phyloP scores from a whole-genome alignment of 305 asterid species.

The Fraxinus greggii region DNA sequence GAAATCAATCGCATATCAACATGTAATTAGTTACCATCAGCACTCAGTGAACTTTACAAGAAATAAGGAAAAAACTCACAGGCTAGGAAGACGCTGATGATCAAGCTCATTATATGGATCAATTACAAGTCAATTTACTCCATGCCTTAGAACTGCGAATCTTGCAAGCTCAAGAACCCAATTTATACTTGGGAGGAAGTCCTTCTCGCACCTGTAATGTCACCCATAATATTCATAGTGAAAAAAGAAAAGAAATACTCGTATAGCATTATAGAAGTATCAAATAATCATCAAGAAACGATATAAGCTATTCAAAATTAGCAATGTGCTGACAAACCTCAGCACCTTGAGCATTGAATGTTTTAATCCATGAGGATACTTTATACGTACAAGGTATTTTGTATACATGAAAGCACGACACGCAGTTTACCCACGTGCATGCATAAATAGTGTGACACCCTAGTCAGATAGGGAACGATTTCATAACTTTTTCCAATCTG shows the following conservation, averaged over 20 bases:
- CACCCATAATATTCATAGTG: conserved; percentile 7
- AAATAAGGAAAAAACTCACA: conserved; percentile 46
- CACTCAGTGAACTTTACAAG: not conserved
- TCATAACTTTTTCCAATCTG: not conserved
- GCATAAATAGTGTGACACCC: not conserved
- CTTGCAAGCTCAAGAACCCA: conserved; percentile 95
- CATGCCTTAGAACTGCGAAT: conserved; percentile 85
- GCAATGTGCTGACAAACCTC: not conserved
- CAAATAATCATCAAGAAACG: not conserved
- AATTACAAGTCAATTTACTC: conserved; percentile 85
- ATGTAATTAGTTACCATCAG: not conserved
- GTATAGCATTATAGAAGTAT: not conserved
- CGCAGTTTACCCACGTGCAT: not conserved
- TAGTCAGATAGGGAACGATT: not conserved
- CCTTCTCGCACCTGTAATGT: conserved; percentile 81
- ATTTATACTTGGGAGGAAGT: conserved; percentile 73
- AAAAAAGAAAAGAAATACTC: not conserved
- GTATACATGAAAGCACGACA: not conserved
- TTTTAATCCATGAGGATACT: not conserved
- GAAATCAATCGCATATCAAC: not conserved
- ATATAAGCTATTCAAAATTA: not conserved
- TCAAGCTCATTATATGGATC: conserved; percentile 98
- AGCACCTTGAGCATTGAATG: not conserved
- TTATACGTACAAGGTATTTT: not conserved
- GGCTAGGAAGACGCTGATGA: conserved; percentile 80